Percentiles rank a stretch among this genome's conserved stretches.
These are phyloP conservation scores for Solanum piurae DNA, from an alignment of 257 asterid genomes.

Conservation along the genomic window DNA sequence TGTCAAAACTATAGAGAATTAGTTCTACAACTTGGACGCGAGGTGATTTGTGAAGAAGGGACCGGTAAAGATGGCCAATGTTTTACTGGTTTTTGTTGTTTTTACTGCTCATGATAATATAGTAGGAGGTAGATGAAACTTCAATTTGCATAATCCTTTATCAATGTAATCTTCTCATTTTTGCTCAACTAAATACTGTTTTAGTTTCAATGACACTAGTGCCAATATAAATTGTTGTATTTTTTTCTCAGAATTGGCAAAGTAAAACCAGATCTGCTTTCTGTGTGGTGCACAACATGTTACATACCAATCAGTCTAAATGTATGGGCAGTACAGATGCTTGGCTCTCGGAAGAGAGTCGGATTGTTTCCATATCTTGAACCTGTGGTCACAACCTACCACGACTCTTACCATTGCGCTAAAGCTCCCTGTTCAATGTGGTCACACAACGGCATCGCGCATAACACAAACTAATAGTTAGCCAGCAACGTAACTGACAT, in stretches of 20 bases:
- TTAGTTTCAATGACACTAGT: not conserved
- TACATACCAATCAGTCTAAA: not conserved
- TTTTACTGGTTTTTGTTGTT: not conserved
- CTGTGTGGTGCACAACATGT: not conserved
- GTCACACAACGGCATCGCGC: not conserved
- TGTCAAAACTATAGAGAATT: not conserved
- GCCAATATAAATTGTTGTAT: not conserved
- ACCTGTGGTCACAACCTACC: not conserved
- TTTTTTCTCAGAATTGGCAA: not conserved
- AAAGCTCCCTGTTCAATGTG: not conserved
- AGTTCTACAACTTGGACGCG: not conserved
- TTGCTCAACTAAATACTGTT: not conserved
- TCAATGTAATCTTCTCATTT: not conserved
- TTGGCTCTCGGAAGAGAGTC: not conserved
- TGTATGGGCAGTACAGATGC: not conserved
- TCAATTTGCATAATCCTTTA: not conserved
- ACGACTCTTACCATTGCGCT: not conserved
- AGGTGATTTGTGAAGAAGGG: not conserved
- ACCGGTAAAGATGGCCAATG: not conserved
- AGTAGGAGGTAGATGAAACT: not conserved
- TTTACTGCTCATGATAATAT: not conserved
- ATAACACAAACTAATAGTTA: not conserved
- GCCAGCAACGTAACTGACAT: not conserved
- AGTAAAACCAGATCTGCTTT: not conserved
- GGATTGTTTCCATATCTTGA: not conserved